phyloP scores from a whole-genome alignment of 2,329 filamentous ascomycete genomes.

The Arthrobotrys sinensis region DNA sequence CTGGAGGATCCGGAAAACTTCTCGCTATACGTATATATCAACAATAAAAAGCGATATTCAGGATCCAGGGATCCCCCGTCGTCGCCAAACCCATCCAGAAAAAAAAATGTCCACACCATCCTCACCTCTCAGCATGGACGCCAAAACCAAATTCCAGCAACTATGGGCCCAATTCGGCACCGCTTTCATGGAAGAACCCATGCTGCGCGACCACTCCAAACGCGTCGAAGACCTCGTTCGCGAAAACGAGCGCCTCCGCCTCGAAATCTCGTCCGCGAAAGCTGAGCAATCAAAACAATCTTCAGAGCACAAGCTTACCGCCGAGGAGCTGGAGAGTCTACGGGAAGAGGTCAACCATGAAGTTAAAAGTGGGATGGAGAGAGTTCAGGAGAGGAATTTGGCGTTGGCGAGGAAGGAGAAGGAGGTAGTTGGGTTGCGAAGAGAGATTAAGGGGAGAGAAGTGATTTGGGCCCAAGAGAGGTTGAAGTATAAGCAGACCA shows the following conservation, averaged over 20 bases:
- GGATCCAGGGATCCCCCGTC: background rate
- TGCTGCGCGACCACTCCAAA: conserved; percentile 58
- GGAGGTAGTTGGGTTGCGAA: conserved; percentile 30
- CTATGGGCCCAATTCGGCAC: conserved; percentile 59
- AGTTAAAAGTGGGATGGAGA: conserved; percentile 54
- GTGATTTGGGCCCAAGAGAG: conserved; percentile 39
- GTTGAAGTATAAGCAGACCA: conserved; percentile 43
- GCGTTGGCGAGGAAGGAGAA: conserved; percentile 46
- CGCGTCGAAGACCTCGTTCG: conserved; percentile 61
- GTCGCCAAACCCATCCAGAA: background rate
- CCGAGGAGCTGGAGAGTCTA: conserved; percentile 41
- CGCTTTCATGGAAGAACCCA: conserved; percentile 58
- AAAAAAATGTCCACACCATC: conserved; percentile 44
- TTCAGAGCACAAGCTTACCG: conserved; percentile 26
- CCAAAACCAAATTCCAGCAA: conserved; percentile 60
- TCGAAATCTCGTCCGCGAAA: conserved; percentile 41
- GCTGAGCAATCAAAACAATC: conserved; percentile 29
- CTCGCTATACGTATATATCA: background rate
- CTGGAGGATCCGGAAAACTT: conserved; percentile 14
- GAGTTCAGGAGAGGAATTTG: conserved; percentile 51
- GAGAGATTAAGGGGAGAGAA: conserved; percentile 20
- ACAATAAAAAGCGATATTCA: conserved; percentile 3
- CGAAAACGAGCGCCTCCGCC: conserved; percentile 58
- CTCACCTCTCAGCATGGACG: conserved; percentile 54
- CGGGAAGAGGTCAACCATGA: conserved; percentile 53